Evolutionary conservation across 202 grass and related monocot genomes (phyloP).

Genomic region (Carex arenaria): DNA sequence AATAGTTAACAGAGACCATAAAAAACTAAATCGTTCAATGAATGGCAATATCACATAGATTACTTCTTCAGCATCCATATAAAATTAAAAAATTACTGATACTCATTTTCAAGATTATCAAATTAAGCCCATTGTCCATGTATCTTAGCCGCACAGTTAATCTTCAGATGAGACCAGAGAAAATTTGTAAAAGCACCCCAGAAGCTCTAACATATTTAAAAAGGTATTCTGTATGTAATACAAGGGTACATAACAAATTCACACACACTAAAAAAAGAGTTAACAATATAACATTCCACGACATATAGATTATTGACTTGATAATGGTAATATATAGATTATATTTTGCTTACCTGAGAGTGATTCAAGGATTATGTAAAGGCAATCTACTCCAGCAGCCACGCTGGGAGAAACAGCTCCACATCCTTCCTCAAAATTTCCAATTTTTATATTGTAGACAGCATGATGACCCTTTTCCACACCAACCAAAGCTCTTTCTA

Average conservation of each 20-base stretch:
- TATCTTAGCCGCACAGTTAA: not conserved
- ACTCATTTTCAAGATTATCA: not conserved
- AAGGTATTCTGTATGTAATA: not conserved
- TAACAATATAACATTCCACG: not conserved
- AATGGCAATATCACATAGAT: slow-evolving; percentile 3
- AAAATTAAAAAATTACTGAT: not conserved
- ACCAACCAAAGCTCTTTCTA: slow-evolving; percentile 86
- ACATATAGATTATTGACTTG: not conserved
- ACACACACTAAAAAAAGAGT: not conserved
- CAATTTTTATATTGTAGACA: slow-evolving; percentile 71
- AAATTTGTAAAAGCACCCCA: not conserved
- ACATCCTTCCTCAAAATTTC: slow-evolving; percentile 46
- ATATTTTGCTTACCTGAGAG: slow-evolving; percentile 52
- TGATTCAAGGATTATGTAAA: slow-evolving; percentile 82
- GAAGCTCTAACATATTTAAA: not conserved
- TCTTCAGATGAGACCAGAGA: not conserved
- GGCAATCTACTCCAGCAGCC: slow-evolving; percentile 72
- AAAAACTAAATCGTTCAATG: not conserved
- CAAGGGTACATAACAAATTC: not conserved
- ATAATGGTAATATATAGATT: not conserved
- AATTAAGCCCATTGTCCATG: not conserved
- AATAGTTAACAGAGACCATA: not conserved
- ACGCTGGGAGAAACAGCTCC: slow-evolving; percentile 53
- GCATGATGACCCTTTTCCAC: slow-evolving; percentile 45
- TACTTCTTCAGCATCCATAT: not conserved